These are phyloP conservation scores for Gossypium gossypioides DNA, from an alignment of 441 rosid species.

Conservation along the genomic window DNA sequence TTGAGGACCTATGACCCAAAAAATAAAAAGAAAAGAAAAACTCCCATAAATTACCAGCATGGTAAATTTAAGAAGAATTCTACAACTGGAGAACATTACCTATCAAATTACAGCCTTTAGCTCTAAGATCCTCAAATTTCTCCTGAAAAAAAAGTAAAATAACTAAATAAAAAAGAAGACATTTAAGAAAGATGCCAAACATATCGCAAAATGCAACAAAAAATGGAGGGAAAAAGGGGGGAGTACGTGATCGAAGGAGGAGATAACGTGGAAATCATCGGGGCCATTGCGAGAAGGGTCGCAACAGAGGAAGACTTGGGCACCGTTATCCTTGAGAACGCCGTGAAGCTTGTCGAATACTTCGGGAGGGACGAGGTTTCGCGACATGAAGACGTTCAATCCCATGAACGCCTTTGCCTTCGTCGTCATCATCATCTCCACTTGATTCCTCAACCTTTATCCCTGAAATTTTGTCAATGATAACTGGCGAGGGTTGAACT, in stretches of 20 bases:
- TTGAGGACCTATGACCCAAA: constrained; percentile 57
- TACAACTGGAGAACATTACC: constrained; percentile 31
- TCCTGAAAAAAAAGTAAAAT: constrained; percentile 44
- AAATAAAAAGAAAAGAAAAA: constrained; percentile 7
- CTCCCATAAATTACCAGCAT: background rate
- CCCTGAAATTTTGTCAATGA: no score
- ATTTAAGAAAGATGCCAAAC: background rate
- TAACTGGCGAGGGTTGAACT: no score
- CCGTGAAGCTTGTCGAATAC: constrained; percentile 78
- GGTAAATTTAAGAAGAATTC: background rate
- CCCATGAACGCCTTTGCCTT: constrained; percentile 62
- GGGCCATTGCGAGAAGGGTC: constrained; percentile 74
- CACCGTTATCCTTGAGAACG: constrained; percentile 74
- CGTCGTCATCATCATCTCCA: constrained; percentile 27
- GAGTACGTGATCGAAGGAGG: constrained; percentile 63
- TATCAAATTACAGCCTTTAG: constrained; percentile 71
- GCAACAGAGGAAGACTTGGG: constrained; percentile 81
- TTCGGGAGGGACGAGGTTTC: constrained; percentile 84
- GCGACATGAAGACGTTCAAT: constrained; percentile 68
- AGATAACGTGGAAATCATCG: constrained; percentile 71
- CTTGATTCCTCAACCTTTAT: no score
- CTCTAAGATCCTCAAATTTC: constrained; percentile 77
- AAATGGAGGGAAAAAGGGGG: constrained; percentile 5
- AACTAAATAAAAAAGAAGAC: background rate
- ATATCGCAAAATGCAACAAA: background rate